phyloP scores from a whole-genome alignment of 2,329 filamentous ascomycete species.

The Rutstroemia sp. region DNA sequence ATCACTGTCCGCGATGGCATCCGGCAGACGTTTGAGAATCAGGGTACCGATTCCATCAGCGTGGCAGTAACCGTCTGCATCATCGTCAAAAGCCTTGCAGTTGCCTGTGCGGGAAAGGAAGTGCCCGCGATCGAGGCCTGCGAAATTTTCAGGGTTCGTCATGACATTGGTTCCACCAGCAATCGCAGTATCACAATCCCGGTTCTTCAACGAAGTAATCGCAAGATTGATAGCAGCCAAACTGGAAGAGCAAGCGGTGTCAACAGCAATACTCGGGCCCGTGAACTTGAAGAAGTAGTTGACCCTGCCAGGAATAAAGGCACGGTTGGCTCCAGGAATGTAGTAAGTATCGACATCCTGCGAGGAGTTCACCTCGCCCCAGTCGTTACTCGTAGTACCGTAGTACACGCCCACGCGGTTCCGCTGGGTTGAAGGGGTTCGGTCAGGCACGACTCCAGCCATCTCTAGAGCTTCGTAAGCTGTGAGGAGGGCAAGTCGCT shows the following conservation, averaged over 20 bases:
- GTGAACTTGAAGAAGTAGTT: constrained; percentile 21
- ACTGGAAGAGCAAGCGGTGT: constrained; percentile 52
- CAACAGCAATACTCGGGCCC: constrained; percentile 46
- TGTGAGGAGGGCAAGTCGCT: constrained; percentile 65
- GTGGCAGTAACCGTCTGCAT: constrained; percentile 57
- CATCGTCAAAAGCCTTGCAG: constrained; percentile 44
- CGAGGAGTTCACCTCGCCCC: constrained; percentile 18
- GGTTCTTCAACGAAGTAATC: constrained; percentile 39
- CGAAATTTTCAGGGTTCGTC: constrained; percentile 31
- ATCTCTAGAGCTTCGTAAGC: constrained; percentile 76
- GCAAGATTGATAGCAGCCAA: constrained; percentile 47
- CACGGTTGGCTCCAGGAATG: constrained; percentile 20
- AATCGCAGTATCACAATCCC: constrained; percentile 38
- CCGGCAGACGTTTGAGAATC: constrained; percentile 48
- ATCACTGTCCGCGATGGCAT: constrained; percentile 36
- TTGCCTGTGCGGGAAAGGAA: constrained; percentile 14
- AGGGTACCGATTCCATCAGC: constrained; percentile 52
- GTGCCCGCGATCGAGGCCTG: constrained; percentile 9
- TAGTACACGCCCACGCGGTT: constrained; percentile 20
- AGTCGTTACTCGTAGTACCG: constrained; percentile 21
- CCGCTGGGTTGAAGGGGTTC: constrained; percentile 33
- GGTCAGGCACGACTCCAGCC: constrained; percentile 55
- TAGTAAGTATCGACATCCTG: constrained; percentile 23
- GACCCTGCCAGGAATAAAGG: constrained; percentile 26
- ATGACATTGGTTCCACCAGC: constrained; percentile 32